These are phyloP conservation scores for Cyberlindnera suaveolens DNA, from an alignment of 805 yeast genomes.

Conservation along the genomic window DNA sequence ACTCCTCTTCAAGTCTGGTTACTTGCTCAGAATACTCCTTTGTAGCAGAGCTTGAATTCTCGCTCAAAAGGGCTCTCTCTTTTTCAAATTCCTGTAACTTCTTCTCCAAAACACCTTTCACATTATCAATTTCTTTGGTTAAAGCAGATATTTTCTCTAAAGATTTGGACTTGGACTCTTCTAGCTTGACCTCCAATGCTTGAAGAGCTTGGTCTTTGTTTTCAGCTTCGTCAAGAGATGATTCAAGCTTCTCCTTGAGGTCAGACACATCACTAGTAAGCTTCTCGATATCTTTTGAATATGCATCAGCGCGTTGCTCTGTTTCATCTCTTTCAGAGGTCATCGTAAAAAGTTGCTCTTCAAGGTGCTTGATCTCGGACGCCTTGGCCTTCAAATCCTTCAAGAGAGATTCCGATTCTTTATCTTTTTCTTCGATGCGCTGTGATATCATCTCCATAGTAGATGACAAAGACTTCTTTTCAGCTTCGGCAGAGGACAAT, in stretches of 20 bases:
- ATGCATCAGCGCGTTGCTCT: neutral
- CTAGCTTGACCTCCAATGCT: constrained; percentile 14
- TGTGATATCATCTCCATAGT: constrained; percentile 29
- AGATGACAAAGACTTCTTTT: constrained; percentile 28
- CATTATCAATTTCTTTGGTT: constrained; percentile 24
- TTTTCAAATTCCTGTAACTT: constrained; percentile 42
- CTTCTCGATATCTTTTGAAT: neutral
- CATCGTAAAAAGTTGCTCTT: neutral
- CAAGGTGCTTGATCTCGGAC: constrained; percentile 4
- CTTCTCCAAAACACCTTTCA: constrained; percentile 30
- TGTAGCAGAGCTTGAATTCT: constrained; percentile 43
- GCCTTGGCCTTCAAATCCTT: constrained; percentile 11
- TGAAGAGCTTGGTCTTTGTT: constrained; percentile 11
- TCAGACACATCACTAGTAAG: neutral
- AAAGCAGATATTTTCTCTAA: constrained; percentile 18
- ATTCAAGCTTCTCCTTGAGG: constrained; percentile 5
- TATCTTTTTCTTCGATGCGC: constrained; percentile 24
- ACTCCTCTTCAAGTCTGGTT: constrained; percentile 33
- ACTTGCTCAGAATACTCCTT: constrained; percentile 44
- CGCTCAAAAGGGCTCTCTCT: constrained; percentile 41
- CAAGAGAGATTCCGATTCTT: constrained; percentile 15
- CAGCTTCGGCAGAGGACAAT: constrained; percentile 24
- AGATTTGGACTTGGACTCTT: constrained; percentile 18
- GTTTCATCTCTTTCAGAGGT: constrained; percentile 1
- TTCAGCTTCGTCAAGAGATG: constrained; percentile 3